These are phyloP conservation scores for Teratosphaeriaceae sp. DNA, from an alignment of 2,329 filamentous ascomycete species.

Conservation along the genomic window DNA sequence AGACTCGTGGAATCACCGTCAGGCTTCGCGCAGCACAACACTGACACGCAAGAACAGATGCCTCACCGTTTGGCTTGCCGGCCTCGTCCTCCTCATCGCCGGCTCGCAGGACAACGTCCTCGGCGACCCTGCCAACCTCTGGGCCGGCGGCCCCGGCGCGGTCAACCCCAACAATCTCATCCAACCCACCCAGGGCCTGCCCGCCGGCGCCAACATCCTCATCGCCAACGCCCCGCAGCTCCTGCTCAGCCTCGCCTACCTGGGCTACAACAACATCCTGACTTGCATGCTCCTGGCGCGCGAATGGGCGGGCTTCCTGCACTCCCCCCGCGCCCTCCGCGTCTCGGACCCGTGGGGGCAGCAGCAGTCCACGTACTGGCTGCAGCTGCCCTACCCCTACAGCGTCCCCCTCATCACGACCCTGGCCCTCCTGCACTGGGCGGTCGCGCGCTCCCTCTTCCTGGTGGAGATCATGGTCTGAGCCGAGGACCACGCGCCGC, in stretches of 20 bases:
- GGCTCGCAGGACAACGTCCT: no score
- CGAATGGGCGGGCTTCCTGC: slow-evolving; percentile 41
- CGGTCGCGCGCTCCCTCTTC: slow-evolving; percentile 39
- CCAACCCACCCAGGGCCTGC: background rate
- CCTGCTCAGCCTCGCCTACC: background rate
- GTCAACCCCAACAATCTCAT: background rate
- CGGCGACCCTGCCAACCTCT: no score
- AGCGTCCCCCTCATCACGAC: slow-evolving; percentile 30
- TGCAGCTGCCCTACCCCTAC: slow-evolving; percentile 35
- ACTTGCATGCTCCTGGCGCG: slow-evolving; percentile 21
- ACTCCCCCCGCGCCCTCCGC: slow-evolving; percentile 28
- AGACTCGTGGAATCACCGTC: no score
- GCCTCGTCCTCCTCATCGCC: no score
- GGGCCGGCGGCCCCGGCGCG: no score
- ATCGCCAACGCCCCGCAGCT: background rate
- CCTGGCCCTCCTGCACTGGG: slow-evolving; percentile 36
- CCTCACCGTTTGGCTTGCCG: no score
- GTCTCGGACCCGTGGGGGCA: slow-evolving; percentile 30
- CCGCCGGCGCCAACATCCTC: background rate
- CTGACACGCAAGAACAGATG: no score
- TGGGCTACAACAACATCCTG: background rate
- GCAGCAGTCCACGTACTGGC: slow-evolving; percentile 37
- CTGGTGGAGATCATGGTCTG: slow-evolving; percentile 26
- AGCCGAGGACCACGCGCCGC: no score
- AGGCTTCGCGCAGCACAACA: no score